Conservation (phyloP, 2,329 filamentous ascomycete species). For the Xylaria polymorpha region DNA sequence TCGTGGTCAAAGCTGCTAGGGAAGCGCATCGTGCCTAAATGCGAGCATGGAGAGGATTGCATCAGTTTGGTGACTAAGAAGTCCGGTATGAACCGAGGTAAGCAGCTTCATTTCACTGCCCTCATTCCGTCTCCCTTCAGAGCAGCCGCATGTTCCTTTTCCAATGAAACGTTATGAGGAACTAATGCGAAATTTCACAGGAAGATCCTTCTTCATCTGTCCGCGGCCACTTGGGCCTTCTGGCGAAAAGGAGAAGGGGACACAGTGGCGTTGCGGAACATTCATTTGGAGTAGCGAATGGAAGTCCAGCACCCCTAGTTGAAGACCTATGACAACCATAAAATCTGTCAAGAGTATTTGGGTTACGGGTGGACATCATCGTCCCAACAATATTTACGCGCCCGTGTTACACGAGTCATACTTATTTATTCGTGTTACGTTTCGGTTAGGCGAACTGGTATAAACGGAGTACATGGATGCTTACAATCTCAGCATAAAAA, state of each 20-base stretch:
- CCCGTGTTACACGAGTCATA: neutral
- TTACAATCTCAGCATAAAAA: conserved; percentile 3
- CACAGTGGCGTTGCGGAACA: conserved; percentile 87
- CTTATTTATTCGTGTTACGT: neutral
- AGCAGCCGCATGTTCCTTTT: neutral
- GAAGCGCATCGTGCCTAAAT: conserved; percentile 78
- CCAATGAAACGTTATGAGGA: neutral
- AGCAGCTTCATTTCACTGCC: conserved; percentile 43
- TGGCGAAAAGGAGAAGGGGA: conserved; percentile 84
- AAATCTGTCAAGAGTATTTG: neutral
- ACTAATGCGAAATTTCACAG: conserved; percentile 48
- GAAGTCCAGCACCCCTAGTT: conserved; percentile 49
- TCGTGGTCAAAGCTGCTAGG: conserved; percentile 88
- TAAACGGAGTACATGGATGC: neutral
- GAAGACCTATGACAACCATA: neutral
- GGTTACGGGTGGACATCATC: neutral
- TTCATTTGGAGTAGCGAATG: conserved; percentile 79
- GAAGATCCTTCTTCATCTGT: conserved; percentile 73
- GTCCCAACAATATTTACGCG: neutral
- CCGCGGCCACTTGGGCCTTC: conserved; percentile 82
- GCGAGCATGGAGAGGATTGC: conserved; percentile 90
- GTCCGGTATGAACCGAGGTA: conserved; percentile 81
- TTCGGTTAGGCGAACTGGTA: neutral
- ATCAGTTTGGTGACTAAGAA: conserved; percentile 88
- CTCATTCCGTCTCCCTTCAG: no score